phyloP scores from a whole-genome alignment of 2,329 filamentous ascomycete genomes.

The Cadophora sp. region DNA sequence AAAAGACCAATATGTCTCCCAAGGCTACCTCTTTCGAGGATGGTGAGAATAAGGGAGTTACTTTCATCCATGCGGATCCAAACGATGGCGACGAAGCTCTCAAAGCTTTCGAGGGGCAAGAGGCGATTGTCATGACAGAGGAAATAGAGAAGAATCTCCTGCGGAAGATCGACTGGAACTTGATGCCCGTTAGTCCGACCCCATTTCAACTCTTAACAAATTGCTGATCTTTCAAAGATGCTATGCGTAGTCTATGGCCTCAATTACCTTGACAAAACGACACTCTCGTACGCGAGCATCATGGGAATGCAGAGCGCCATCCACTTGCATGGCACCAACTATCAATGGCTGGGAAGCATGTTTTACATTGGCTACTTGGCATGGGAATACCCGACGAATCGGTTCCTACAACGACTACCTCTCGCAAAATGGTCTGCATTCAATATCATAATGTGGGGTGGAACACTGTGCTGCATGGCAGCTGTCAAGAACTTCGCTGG shows the following conservation, averaged over 20 bases:
- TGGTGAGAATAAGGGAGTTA: conserved; percentile 31
- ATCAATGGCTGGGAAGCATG: conserved; percentile 57
- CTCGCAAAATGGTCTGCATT: conserved; percentile 68
- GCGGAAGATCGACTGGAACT: conserved; percentile 54
- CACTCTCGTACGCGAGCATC: conserved; percentile 56
- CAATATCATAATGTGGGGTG: conserved; percentile 68
- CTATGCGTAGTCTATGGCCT: conserved; percentile 64
- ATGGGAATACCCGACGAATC: conserved; percentile 45
- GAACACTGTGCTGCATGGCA: conserved; percentile 66
- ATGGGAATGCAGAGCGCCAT: conserved; percentile 56
- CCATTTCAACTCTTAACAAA: not conserved
- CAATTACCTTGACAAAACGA: conserved; percentile 60
- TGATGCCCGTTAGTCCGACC: conserved; percentile 49
- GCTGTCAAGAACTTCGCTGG: conserved; percentile 65
- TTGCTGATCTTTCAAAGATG: conserved; percentile 44
- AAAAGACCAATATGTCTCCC: conserved; percentile 23
- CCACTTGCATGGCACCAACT: conserved; percentile 46
- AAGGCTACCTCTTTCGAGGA: conserved; percentile 32
- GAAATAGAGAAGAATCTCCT: conserved; percentile 51
- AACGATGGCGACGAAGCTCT: conserved; percentile 54
- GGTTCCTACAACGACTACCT: conserved; percentile 58
- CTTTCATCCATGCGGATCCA: conserved; percentile 47
- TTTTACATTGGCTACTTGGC: conserved; percentile 52
- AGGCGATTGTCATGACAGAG: conserved; percentile 48
- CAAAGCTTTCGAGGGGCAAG: conserved; percentile 49